Conservation (phyloP, 371 early-diverging fungal species). For the Rhizomucor miehei region DNA sequence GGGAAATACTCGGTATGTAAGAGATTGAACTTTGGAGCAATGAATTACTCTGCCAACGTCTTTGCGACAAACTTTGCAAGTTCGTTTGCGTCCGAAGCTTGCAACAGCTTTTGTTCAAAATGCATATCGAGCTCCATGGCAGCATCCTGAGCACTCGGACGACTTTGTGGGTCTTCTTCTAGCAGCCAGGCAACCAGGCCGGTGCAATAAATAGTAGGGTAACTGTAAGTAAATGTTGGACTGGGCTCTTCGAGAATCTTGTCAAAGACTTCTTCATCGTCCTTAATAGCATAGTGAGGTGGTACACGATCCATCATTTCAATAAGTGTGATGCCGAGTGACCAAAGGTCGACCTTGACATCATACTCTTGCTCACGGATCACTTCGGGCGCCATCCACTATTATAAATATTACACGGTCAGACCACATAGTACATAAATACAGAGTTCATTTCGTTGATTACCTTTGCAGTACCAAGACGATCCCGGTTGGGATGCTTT, state of each 20-base stretch:
- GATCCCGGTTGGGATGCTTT: conserved; percentile 29
- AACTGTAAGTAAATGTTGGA: conserved; percentile 45
- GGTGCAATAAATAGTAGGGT: conserved; percentile 41
- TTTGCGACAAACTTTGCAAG: conserved; percentile 29
- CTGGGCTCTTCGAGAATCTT: conserved; percentile 35
- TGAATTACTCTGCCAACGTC: conserved; percentile 9
- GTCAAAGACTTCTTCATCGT: conserved; percentile 36
- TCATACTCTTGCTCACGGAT: conserved; percentile 34
- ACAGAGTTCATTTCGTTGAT: not conserved
- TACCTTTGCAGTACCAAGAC: conserved; percentile 47
- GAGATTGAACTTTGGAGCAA: not conserved
- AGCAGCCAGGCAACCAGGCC: conserved; percentile 51
- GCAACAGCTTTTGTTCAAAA: conserved; percentile 34
- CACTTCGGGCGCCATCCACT: conserved; percentile 59
- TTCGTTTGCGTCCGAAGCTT: conserved; percentile 23
- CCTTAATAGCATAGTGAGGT: conserved; percentile 39
- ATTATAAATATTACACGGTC: conserved; percentile 13
- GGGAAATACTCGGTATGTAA: not conserved
- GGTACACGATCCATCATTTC: conserved; percentile 59
- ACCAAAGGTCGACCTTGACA: conserved; percentile 50
- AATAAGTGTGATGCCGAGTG: conserved; percentile 46
- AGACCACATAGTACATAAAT: too few species aligned
- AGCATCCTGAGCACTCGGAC: conserved; percentile 43
- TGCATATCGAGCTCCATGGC: conserved; percentile 41
- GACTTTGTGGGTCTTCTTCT: conserved; percentile 31